phyloP scores from a whole-genome alignment of 768 basidiomycete genomes.

The Lactarius vividus region DNA sequence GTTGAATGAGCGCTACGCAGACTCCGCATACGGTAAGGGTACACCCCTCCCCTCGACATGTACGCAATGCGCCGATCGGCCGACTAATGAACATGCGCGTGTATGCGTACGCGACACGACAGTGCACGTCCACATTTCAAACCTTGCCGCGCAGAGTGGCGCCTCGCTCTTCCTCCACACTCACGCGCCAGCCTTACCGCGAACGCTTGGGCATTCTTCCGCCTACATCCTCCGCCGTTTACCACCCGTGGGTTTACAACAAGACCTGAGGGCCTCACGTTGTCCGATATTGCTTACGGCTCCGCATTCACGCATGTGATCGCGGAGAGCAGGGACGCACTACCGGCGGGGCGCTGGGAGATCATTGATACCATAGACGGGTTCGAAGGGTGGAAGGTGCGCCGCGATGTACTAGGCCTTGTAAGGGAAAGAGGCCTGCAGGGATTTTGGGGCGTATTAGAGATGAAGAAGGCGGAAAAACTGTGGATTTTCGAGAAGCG shows the following conservation, averaged over 20 bases:
- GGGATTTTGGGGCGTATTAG: constrained; percentile 32
- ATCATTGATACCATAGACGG: constrained; percentile 44
- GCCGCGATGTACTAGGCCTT: constrained; percentile 31
- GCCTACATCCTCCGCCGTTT: constrained; percentile 18
- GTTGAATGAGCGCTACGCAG: constrained; percentile 54
- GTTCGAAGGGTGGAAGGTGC: constrained; percentile 43
- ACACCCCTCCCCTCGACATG: neutral
- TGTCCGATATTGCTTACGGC: constrained; percentile 39
- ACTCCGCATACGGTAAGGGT: constrained; percentile 35
- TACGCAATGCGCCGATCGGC: neutral
- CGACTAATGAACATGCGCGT: constrained; percentile 12
- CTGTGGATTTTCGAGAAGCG: constrained; percentile 51
- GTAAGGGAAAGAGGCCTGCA: constrained; percentile 30
- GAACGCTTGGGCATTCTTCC: constrained; percentile 23
- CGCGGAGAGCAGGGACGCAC: constrained; percentile 41
- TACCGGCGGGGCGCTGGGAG: constrained; percentile 39
- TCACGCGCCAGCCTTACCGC: constrained; percentile 54
- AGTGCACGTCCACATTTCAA: constrained; percentile 76
- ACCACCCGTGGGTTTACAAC: constrained; percentile 62
- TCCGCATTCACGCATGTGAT: constrained; percentile 61
- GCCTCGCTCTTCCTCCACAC: constrained; percentile 84
- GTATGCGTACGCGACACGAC: neutral
- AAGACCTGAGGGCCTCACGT: constrained; percentile 71
- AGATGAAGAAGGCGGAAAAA: constrained; percentile 40
- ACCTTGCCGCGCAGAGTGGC: constrained; percentile 86